These are phyloP conservation scores for Potentilla sterilis DNA, from an alignment of 306 rosid species.

Conservation along the genomic window DNA sequence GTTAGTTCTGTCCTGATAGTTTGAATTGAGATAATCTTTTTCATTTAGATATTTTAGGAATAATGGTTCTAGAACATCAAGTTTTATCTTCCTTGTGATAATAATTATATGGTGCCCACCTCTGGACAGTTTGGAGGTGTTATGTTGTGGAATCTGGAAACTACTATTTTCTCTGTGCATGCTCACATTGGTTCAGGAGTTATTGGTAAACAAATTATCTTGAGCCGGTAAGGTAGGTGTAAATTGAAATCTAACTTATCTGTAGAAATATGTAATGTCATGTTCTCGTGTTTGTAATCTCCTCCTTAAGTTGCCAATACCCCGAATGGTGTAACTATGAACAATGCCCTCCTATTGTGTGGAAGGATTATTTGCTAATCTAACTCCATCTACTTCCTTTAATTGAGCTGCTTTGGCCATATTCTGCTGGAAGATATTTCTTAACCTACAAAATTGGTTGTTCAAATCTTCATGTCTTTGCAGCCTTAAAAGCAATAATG, in stretches of 20 bases:
- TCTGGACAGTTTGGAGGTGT: background rate
- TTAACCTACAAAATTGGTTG: background rate
- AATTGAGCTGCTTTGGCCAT: background rate
- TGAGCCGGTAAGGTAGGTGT: background rate
- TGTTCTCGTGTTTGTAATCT: background rate
- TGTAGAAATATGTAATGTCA: too few relatives aligned
- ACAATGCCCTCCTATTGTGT: background rate
- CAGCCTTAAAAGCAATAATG: background rate
- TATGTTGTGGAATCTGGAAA: background rate
- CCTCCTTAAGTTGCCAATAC: background rate
- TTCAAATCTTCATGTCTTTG: background rate
- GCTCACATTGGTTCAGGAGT: background rate
- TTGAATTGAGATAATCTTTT: background rate
- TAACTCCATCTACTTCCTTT: background rate
- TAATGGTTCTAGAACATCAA: background rate
- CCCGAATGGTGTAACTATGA: background rate
- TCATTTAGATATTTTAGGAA: background rate
- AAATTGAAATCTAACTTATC: background rate
- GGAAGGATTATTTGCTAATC: too few relatives aligned
- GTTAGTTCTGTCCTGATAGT: background rate
- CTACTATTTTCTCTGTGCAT: background rate
- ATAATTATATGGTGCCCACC: background rate
- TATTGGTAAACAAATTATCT: background rate
- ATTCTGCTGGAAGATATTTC: background rate
- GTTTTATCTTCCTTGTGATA: background rate